A percentile compares a stretch with the other conserved stretches of the same genome.
These are phyloP conservation scores for Globisporangium sylvaticum DNA, from an alignment of 352 stramenopile species.

Conservation along the genomic window DNA sequence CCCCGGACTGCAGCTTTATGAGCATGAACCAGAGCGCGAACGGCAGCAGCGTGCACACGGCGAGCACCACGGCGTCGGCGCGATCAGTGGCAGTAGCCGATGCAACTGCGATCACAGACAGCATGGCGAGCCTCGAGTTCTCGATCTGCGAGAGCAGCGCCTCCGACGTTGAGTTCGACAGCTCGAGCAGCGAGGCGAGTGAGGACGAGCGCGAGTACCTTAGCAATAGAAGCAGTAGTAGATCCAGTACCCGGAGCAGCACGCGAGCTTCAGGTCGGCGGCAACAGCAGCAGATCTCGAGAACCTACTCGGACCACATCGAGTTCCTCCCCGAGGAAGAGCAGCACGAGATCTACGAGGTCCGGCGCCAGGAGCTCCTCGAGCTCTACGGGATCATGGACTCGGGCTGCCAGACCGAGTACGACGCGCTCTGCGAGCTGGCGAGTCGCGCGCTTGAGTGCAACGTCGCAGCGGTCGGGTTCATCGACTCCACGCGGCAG, in stretches of 20 bases:
- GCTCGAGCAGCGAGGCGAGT: constrained; percentile 28
- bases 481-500: constrained; percentile 55
- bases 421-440: constrained; percentile 70
- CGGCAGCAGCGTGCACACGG: constrained; percentile 31
- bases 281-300: not conserved
- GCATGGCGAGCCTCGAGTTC: constrained; percentile 23
- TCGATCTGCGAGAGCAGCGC: constrained; percentile 24
- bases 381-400: constrained; percentile 39
- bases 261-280: not conserved
- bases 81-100: not conserved
- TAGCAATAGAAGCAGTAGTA: constrained; percentile 1
- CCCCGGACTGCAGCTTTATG: constrained; percentile 13
- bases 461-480: constrained; percentile 59
- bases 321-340: constrained; percentile 44
- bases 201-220: constrained; percentile 28
- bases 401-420: constrained; percentile 46
- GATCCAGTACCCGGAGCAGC: not conserved
- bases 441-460: constrained; percentile 56
- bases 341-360: constrained; percentile 48
- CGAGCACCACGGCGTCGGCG: constrained; percentile 26
- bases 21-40: constrained; percentile 19
- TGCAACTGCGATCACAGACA: not conserved
- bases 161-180: constrained; percentile 27
- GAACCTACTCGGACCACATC: constrained; percentile 25
- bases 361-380: constrained; percentile 38